Evolutionary conservation across 768 basidiomycete genomes (phyloP).

Genomic region (Crucibulum laeve): DNA sequence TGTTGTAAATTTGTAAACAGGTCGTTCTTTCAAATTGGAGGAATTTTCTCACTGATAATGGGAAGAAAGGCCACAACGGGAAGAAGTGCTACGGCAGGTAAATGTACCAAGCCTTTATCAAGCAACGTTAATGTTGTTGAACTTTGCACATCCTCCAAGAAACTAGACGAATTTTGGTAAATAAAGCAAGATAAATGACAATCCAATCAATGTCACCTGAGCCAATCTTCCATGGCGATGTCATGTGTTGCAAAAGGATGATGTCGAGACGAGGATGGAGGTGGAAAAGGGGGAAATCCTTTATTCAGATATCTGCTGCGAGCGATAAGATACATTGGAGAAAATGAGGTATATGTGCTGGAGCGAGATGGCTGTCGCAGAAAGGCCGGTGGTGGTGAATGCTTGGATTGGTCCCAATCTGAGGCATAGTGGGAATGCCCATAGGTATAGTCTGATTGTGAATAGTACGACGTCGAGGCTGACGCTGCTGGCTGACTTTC

Average conservation of each 20-base stretch:
- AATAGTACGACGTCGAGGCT: too few relatives aligned
- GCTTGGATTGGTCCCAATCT: neutral
- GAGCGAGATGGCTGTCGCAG: conserved; percentile 13
- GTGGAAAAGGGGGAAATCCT: conserved; percentile 41
- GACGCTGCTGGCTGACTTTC: too few relatives aligned
- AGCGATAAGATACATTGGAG: conserved; percentile 22
- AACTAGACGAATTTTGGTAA: conserved; percentile 19
- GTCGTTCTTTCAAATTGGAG: conserved; percentile 8
- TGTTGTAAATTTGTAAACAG: neutral
- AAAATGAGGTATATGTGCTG: conserved; percentile 21
- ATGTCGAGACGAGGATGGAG: conserved; percentile 28
- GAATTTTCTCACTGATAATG: conserved; percentile 21
- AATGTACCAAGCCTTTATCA: too few relatives aligned
- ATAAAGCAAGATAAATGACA: neutral
- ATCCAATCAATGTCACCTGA: conserved; percentile 19
- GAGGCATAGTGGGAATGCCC: too few relatives aligned
- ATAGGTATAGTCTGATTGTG: too few relatives aligned
- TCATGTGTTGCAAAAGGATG: conserved; percentile 53
- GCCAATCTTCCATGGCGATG: conserved; percentile 47
- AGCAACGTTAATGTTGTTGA: conserved; percentile 24
- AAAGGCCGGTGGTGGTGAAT: conserved; percentile 6
- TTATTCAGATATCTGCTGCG: conserved; percentile 26
- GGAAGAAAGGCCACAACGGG: conserved; percentile 24
- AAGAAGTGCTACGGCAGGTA: conserved; percentile 16
- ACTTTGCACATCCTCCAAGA: conserved; percentile 31